Evolutionary conservation across 768 basidiomycete species (phyloP), one percentile per base, ranked within the genome.

Genomic region (Calvatia gigantea): DNA sequence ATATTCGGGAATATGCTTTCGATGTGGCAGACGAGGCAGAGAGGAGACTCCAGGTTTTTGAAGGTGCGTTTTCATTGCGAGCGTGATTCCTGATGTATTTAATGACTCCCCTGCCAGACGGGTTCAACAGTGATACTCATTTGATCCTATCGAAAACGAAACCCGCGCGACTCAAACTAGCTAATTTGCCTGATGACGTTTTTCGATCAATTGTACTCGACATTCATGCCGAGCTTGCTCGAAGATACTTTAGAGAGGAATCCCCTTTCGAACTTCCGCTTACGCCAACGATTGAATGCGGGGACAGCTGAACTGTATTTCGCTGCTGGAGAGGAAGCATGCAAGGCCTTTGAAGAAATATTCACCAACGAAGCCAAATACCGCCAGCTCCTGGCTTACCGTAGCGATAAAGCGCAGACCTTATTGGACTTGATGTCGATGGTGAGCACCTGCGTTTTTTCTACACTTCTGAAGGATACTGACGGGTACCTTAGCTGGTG

Each of bases 381-480:
- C 25, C 51, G 41, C 6, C 38, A 21, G n/a, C 39, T 52, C 19
- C 31, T 52, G 37, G 51, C 39, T n/a, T 42, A 52, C 21, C 51
- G 51, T 19, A 41, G 35, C 15, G 28, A 52, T 21, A 25, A 42
- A 52, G 51, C 51, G n/a, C 51, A 52, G 38, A 42, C 51, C n/a
- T 23, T 52, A 29, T 23, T 52, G 29, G 51, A 52, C 31, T 25
- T 43, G 4, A 52, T 52, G 51, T 52, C 51, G 2, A 52, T 52
- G 51, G 41, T 51, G 29, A n/a, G 39, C 19, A 23, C 14, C 38
- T 42, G 8, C 31, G 28, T 9, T 28, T 27, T 11, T 28, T 37
- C 15, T 9, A 38, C 12, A 14, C 2, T 3, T 29, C 7, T 19
- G 14, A 50, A 11, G 12, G 5, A 31, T 11, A 7, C 37, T 51